A percentile compares a stretch with the other conserved stretches of the same genome.
phyloP scores from a whole-genome alignment of 768 basidiomycete species.

The Tulasnella sp. region DNA sequence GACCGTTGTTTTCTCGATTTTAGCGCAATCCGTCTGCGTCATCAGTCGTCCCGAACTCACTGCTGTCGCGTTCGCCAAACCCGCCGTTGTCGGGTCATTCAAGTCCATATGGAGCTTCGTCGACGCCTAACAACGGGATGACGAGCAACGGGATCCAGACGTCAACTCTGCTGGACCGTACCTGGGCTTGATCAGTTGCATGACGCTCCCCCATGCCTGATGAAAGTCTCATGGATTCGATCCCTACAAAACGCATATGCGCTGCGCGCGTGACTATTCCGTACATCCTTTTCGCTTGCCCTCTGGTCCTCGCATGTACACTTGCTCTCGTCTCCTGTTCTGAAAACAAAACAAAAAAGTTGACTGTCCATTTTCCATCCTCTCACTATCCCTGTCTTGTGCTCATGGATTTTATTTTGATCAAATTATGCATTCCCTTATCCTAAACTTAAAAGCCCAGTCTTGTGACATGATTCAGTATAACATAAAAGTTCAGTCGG shows the following conservation, averaged over 20 bases:
- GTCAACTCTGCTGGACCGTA: conserved; percentile 1
- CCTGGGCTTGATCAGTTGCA: neutral
- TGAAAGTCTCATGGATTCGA: no score
- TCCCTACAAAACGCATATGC: neutral
- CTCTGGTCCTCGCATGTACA: neutral
- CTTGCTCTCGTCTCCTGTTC: neutral
- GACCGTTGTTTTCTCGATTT: no score
- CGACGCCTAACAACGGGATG: neutral
- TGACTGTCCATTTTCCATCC: neutral
- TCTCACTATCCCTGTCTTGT: conserved; percentile 1
- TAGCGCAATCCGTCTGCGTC: conserved; percentile 16
- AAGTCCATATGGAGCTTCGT: conserved; percentile 3
- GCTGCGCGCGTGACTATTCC: neutral
- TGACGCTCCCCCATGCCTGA: no score
- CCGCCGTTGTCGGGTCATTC: conserved; percentile 13
- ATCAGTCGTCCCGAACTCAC: neutral
- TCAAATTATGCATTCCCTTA: neutral
- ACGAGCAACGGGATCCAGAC: neutral
- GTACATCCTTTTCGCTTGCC: neutral
- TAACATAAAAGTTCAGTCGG: no score
- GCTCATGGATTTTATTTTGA: neutral
- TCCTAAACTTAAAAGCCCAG: no score
- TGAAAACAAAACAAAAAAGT: neutral
- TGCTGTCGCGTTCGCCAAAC: neutral
- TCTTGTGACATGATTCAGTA: no score